Percentiles rank a stretch among this genome's conserved stretches.
These are phyloP conservation scores for Colletotrichum phormii DNA, from an alignment of 2,329 filamentous ascomycete genomes.

Conservation along the genomic window DNA sequence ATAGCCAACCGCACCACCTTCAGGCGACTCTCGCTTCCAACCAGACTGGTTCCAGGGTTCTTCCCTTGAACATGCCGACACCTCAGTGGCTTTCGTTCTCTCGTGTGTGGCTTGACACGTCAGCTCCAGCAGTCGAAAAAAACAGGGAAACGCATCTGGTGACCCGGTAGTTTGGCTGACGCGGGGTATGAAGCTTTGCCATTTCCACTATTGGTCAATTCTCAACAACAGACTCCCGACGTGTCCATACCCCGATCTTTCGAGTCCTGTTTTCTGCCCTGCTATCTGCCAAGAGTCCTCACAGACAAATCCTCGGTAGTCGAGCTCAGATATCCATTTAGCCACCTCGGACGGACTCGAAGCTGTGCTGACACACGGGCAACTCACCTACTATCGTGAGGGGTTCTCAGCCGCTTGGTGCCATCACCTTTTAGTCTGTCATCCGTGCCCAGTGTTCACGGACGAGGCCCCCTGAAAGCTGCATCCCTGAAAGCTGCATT, in stretches of 20 bases:
- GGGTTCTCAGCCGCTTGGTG: neutral
- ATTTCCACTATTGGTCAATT: neutral
- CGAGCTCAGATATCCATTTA: neutral
- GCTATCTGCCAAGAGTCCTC: neutral
- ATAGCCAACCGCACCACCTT: neutral
- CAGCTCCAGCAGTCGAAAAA: neutral
- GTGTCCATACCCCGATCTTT: neutral
- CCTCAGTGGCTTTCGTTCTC: constrained; percentile 3
- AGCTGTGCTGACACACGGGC: neutral
- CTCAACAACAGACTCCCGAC: neutral
- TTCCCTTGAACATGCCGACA: neutral
- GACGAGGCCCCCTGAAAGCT: constrained; percentile 14
- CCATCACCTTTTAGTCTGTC: neutral
- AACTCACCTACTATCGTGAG: neutral
- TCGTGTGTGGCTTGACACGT: constrained; percentile 11
- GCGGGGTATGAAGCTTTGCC: constrained; percentile 10
- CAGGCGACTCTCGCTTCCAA: neutral
- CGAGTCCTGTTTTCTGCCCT: neutral
- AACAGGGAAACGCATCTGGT: constrained; percentile 16
- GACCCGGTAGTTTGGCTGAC: constrained; percentile 21
- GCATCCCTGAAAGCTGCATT: constrained; percentile 8
- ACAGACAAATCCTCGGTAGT: neutral
- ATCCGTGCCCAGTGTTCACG: constrained; percentile 18
- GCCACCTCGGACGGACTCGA: neutral
- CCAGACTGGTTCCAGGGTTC: neutral